Evolutionary conservation across 345 rosid genomes (phyloP).

Genomic region (Aegle marmelos): DNA sequence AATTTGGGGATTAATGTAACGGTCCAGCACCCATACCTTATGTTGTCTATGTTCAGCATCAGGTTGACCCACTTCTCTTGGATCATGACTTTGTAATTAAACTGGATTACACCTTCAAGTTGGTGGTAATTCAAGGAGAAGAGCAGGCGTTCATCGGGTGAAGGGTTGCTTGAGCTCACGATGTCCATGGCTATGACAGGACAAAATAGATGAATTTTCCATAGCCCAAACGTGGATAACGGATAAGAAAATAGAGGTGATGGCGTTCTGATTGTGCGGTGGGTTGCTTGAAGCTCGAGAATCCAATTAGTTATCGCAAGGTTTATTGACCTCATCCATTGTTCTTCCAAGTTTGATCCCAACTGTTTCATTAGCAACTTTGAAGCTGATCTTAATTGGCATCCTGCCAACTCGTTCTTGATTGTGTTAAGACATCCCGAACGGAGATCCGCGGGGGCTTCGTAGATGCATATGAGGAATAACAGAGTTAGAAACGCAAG

Average conservation of each 20-base stretch:
- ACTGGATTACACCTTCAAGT: constrained; percentile 81
- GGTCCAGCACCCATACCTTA: constrained; percentile 46
- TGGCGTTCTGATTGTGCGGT: constrained; percentile 43
- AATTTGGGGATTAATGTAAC: not conserved
- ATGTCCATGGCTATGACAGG: constrained; percentile 79
- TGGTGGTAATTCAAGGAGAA: constrained; percentile 87
- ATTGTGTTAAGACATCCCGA: constrained; percentile 47
- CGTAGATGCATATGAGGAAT: constrained; percentile 68
- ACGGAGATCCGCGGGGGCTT: constrained; percentile 68
- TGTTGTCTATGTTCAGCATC: constrained; percentile 63
- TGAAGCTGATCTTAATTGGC: constrained; percentile 46
- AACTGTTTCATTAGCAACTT: constrained; percentile 62
- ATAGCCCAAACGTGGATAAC: constrained; percentile 56
- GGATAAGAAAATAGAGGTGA: constrained; percentile 77
- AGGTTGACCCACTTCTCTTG: constrained; percentile 62
- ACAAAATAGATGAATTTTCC: constrained; percentile 85
- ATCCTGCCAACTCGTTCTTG: constrained; percentile 45
- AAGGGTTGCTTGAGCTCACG: constrained; percentile 44
- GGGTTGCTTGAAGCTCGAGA: constrained; percentile 39
- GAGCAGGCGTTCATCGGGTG: constrained; percentile 52
- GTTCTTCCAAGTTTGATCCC: constrained; percentile 79
- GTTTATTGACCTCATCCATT: constrained; percentile 82
- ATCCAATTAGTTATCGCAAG: constrained; percentile 88
- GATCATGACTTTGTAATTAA: constrained; percentile 51
- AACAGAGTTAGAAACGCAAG: constrained; percentile 60